Evolutionary conservation across 352 stramenopile species (phyloP).

Genomic region (Phytopythium vexans): DNA sequence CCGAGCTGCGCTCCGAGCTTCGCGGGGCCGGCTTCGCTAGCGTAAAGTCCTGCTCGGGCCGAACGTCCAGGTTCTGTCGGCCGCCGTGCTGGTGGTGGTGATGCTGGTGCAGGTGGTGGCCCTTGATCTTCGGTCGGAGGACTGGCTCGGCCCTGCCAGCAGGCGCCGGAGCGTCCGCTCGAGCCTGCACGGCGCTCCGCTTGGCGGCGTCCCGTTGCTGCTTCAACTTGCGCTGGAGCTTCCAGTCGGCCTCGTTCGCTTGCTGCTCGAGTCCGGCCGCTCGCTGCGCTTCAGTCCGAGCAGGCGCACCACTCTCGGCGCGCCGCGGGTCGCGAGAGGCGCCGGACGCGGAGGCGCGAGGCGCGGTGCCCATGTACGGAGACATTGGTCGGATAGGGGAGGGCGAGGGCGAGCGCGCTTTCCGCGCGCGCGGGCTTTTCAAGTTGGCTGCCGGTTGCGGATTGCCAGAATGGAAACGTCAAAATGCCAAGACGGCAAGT

Average conservation of each 20-base stretch:
- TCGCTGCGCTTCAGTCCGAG: too few relatives aligned
- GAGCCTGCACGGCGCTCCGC: conserved; percentile 14
- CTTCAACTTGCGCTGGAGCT: conserved; percentile 67
- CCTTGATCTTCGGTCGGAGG: conserved; percentile 27
- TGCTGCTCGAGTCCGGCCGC: too few relatives aligned
- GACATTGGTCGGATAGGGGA: neutral
- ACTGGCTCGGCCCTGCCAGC: conserved; percentile 11
- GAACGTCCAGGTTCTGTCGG: conserved; percentile 25
- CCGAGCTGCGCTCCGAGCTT: conserved; percentile 20
- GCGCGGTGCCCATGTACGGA: conserved; percentile 4
- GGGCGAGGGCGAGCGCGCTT: neutral
- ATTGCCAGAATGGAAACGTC: too few relatives aligned
- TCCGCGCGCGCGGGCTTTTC: neutral
- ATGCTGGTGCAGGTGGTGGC: conserved; percentile 29
- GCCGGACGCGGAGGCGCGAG: neutral
- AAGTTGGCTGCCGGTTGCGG: neutral
- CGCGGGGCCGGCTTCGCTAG: conserved; percentile 16
- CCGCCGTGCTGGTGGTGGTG: conserved; percentile 7
- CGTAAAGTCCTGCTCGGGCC: conserved; percentile 37
- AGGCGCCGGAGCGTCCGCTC: too few relatives aligned
- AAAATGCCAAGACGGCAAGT: too few relatives aligned
- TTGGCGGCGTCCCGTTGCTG: conserved; percentile 52
- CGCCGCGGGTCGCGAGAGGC: too few relatives aligned
- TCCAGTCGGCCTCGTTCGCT: conserved; percentile 37
- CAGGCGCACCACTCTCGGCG: too few relatives aligned